These are phyloP conservation scores for Dothistroma pini DNA, from an alignment of 2,329 filamentous ascomycete species.

Conservation along the genomic window DNA sequence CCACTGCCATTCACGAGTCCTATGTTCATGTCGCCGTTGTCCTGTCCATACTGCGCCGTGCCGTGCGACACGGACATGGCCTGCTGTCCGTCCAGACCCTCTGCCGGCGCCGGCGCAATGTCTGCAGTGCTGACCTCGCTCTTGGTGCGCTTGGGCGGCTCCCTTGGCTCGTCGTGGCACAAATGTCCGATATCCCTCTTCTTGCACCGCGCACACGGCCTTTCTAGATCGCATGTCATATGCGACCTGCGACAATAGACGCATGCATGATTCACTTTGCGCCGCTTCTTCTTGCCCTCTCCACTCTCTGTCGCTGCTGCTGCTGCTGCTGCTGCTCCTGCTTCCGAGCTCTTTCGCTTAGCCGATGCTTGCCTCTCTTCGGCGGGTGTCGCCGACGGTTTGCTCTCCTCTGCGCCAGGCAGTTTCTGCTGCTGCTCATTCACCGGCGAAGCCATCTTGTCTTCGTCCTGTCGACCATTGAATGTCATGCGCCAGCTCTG, in stretches of 20 bases:
- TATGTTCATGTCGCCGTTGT: slow-evolving; percentile 11
- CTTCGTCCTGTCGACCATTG: not conserved
- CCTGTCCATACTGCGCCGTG: slow-evolving; percentile 11
- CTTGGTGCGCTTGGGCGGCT: slow-evolving; percentile 79
- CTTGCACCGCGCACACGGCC: slow-evolving; percentile 94
- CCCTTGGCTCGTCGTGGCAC: slow-evolving; percentile 95
- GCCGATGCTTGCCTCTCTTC: not conserved
- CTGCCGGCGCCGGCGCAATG: slow-evolving; percentile 31
- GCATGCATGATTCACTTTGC: slow-evolving; percentile 55
- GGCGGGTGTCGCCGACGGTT: not conserved
- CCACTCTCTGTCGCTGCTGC: slow-evolving; percentile 15
- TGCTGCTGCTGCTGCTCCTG: slow-evolving; percentile 4
- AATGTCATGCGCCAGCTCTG: not conserved
- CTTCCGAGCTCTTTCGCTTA: slow-evolving; percentile 27
- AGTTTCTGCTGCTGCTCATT: not conserved
- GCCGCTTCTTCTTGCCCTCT: slow-evolving; percentile 45
- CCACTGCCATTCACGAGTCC: slow-evolving; percentile 10
- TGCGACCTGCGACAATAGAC: slow-evolving; percentile 53
- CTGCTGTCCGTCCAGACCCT: slow-evolving; percentile 25
- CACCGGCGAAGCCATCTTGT: slow-evolving; percentile 5
- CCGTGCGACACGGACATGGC: slow-evolving; percentile 11
- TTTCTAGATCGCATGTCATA: slow-evolving; percentile 62
- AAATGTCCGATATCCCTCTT: slow-evolving; percentile 98
- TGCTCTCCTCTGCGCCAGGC: not conserved
- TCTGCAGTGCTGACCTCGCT: slow-evolving; percentile 39